Base-by-base conservation (phyloP, 2,329 filamentous ascomycete genomes). In the Sarocladium kiliense region DNA sequence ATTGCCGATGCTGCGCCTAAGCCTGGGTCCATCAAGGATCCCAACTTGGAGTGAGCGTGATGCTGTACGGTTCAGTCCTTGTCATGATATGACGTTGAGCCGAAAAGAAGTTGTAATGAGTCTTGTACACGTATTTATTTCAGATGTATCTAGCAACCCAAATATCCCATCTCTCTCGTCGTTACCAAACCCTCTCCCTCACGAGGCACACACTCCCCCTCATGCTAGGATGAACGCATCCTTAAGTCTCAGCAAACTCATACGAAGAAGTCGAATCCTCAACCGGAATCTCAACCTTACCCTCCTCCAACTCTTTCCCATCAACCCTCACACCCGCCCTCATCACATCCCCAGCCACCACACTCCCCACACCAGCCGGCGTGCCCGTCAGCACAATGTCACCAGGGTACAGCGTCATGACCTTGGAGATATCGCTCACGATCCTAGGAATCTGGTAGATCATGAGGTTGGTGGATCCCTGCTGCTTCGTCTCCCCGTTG, bases 341-440 rank as follows among this genome's bases (percentile, higher is more conserved):
- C 81, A 99, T 90, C 30, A 93, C 78, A 73, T 99, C 92, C 2
- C 94, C 94, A 1, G 89, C 85, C 58, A 85, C 83, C 1, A 96
- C 91, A 19, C 86, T 80, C 1, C 94, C 94, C 1, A 99, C 94
- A 12, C 94, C 94, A 75, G 97, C 97, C 51, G 94, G 94, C 53
- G 94, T 99, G 18, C 94, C 94, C n/a, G 94, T 99, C 63, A 99
- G 75, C 50, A 99, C 85, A 65, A 99, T 86, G 71, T 99, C 94
- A 50, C 93, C 94, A 65, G 88, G 84, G 72, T 96, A 87, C 57
- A 99, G 78, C 9, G 91, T 91, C 91, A 97, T 97, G 56, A 97
- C 92, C 68, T 87, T 87, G 61, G 90, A 94, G 67, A 99, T 96
- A 74, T 97, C 91, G 65, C 87, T 89, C 66, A 99, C 71, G 60